These are phyloP conservation scores for Fusarium tanahbumbuense DNA, from an alignment of 2,329 filamentous ascomycete species.

Conservation along the genomic window DNA sequence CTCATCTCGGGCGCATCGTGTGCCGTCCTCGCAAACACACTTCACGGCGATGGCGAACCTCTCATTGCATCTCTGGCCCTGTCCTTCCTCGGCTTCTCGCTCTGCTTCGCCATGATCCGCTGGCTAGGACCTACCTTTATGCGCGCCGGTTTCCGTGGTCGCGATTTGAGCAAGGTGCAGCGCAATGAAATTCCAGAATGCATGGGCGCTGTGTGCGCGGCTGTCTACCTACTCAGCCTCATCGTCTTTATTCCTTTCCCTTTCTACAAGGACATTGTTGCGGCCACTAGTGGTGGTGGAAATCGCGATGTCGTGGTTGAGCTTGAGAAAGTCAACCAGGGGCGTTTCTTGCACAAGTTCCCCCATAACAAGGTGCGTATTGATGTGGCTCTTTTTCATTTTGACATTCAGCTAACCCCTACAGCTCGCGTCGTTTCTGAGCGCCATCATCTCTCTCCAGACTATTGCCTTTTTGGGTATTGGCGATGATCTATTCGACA, in stretches of 20 bases:
- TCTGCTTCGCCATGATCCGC: slow-evolving; percentile 86
- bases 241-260: slow-evolving; percentile 96
- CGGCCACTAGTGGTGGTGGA: slow-evolving; percentile 91
- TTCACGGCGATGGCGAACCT: slow-evolving; percentile 87
- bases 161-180: slow-evolving; percentile 80
- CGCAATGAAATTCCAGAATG: slow-evolving; percentile 88
- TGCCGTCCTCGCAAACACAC: slow-evolving; percentile 81
- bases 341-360: slow-evolving; percentile 89
- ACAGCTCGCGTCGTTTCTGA: slow-evolving; percentile 92
- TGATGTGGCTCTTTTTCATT: background rate
- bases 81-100: slow-evolving; percentile 84
- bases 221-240: slow-evolving; percentile 89
- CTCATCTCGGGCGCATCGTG: slow-evolving; percentile 75
- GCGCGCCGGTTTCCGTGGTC: slow-evolving; percentile 87
- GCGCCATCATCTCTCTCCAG: slow-evolving; percentile 92
- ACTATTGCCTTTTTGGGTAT: slow-evolving; percentile 91
- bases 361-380: slow-evolving; percentile 85
- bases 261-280: slow-evolving; percentile 98
- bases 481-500: slow-evolving; percentile 96
- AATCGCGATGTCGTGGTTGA: slow-evolving; percentile 88
- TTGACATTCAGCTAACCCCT: background rate
- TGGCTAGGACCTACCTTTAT: slow-evolving; percentile 95
- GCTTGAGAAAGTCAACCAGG: slow-evolving; percentile 78
- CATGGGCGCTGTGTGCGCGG: slow-evolving; percentile 93
- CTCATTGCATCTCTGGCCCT: slow-evolving; percentile 89